These are phyloP conservation scores for Coniochaeta sp. DNA, from an alignment of 2,329 filamentous ascomycete species.

Conservation along the genomic window DNA sequence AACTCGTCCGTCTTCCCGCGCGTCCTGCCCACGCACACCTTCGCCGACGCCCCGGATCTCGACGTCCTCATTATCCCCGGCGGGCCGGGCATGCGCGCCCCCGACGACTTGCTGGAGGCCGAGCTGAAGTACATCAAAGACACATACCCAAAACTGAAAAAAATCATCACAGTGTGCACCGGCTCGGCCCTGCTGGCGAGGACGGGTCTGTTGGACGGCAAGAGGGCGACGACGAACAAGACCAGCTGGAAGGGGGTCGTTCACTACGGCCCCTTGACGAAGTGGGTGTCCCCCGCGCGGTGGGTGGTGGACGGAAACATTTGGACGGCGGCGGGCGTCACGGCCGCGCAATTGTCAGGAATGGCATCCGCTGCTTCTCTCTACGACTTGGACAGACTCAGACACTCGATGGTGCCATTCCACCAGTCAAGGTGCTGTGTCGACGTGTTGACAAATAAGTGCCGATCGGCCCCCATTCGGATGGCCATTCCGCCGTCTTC, in stretches of 20 bases:
- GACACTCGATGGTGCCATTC: too few relatives aligned
- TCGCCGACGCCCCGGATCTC: slow-evolving; percentile 42
- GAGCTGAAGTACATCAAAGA: slow-evolving; percentile 38
- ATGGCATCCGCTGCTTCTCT: too few relatives aligned
- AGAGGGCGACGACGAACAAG: slow-evolving; percentile 62
- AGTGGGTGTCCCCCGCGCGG: slow-evolving; percentile 50
- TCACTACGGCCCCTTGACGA: slow-evolving; percentile 38
- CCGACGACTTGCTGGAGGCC: slow-evolving; percentile 17
- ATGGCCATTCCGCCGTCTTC: too few relatives aligned
- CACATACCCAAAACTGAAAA: slow-evolving; percentile 40
- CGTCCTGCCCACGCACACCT: slow-evolving; percentile 41
- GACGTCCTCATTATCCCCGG: slow-evolving; percentile 63
- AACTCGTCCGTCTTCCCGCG: slow-evolving; percentile 28
- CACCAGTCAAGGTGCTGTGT: too few relatives aligned
- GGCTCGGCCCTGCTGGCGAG: slow-evolving; percentile 52
- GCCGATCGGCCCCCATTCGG: too few relatives aligned
- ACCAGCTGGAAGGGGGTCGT: slow-evolving; percentile 42
- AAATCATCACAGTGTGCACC: slow-evolving; percentile 61
- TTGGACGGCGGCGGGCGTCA: slow-evolving; percentile 55
- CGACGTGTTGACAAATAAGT: too few relatives aligned
- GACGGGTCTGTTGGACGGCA: slow-evolving; percentile 53
- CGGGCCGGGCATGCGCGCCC: slow-evolving; percentile 40
- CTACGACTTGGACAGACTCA: too few relatives aligned
- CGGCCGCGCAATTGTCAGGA: too few relatives aligned
- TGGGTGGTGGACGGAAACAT: slow-evolving; percentile 61